Base-by-base conservation (phyloP, 1,284 basidiomycete species). In the Sporisorium iseilematis-ciliati region DNA sequence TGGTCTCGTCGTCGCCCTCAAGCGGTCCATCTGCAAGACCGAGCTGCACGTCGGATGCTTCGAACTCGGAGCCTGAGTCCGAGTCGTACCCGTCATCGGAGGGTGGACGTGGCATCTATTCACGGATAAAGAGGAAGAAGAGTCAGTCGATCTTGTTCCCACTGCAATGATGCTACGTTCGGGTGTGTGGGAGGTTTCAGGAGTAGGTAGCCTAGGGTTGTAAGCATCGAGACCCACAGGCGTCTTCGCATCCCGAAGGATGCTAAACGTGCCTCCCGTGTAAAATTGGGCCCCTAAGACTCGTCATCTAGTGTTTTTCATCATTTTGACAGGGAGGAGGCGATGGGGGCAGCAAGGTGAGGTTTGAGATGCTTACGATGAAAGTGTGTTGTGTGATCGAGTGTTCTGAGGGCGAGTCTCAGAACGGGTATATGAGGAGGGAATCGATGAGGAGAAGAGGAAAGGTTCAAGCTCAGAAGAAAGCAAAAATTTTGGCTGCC, bases 11-110 rank as follows among this genome's bases (percentile, higher is more conserved):
- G 16, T 81, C 78, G 16, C 20, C 57, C 48, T 84, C 80, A 16
- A 85, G 67, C 2, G 74, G 63, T 0, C 83, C 83, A 55, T 85
- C 83, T 6, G 80, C 73, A 5, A 85, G 75, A 25, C 81, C 83
- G 23, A 85, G 74, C 29, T 83, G 81, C 3, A 81, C 76, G 42
- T 80, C 73, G 1, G 81, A 71, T 20, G 70, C 67, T 20, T 72
- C 63, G 33, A 66, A 72, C 33, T 80, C 81, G 23, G 75, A 79
- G 46, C 74, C 80, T 3, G 71, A 71, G 38, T 79, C 82, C 49
- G 62, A 77, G 57, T 82, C 81, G 53, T 81, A 82, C 31, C 74
- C 80, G 54, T 73, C 77, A 40, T 83, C 79, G 11, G 76, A 63
- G 12, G 68, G 54, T 46, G 68, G 55, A 38, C 57, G 64, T 55